Base-by-base conservation (phyloP, 768 basidiomycete species). In the Mycena crocata region DNA sequence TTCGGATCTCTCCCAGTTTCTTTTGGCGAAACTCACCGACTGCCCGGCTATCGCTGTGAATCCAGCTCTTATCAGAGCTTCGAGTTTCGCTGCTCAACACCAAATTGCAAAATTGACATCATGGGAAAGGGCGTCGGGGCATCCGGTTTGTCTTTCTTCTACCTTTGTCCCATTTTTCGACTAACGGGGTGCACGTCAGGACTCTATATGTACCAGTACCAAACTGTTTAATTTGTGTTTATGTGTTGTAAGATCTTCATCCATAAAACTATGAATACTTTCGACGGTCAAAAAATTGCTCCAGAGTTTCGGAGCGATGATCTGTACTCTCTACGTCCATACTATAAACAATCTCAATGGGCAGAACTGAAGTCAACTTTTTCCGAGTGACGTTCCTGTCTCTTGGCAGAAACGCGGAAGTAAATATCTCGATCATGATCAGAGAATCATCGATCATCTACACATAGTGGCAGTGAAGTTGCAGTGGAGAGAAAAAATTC, bases 171-270 rank as follows among this genome's bases (percentile, higher is more conserved):
- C 31, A 24, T 44, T 12, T 14, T 28, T 24, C 32, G 19, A 46
- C 57, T 62, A 13, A 61, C 34, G 37, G 51, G 5, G 9, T 21
- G 19, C 32, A 10, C 9, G 5, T 5, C 52, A 68, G 66, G 61
- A 17, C 49, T 68, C 9, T 68, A 68, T 34, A 59, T 68, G 35
- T 51, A 50, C n/a, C 66, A 68, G 32, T 63, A 68, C 49, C 66
- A 63, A 45, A 68, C 61, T 14, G 23, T 68, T 24, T 68, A 63
- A 49, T 48, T 10, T 42, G 8, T n/a, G 40, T 45, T n/a, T 34
- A n/a, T n/a, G n/a, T n/a, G n/a, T n/a, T n/a, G n/a, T 45, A 9
- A 14, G 26, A 19, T 39, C 14, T n/a, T 48, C 15, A 35, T 31
- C 34, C 4, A 44, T 8, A 26, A 2, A 51, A 51, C 21, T 44